phyloP scores from a whole-genome alignment of 345 rosid genomes.

The Combretum micranthum region DNA sequence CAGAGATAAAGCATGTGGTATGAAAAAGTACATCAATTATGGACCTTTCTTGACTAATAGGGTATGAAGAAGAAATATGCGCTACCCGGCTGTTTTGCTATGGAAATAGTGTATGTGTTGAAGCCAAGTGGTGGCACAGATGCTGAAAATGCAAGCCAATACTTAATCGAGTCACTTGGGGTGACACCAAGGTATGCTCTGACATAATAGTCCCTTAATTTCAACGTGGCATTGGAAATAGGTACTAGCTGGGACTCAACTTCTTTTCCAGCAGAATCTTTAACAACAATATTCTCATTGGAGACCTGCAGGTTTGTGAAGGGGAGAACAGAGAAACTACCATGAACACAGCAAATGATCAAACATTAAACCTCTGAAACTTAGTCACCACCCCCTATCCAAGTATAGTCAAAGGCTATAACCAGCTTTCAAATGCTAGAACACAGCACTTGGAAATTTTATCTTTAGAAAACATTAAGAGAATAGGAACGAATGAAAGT shows the following conservation, averaged over 20 bases:
- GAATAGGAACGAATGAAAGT: too few relatives aligned
- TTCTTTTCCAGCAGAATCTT: slow-evolving; percentile 61
- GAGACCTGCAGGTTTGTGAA: slow-evolving; percentile 41
- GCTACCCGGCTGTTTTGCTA: slow-evolving; percentile 57
- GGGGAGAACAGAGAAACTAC: background rate
- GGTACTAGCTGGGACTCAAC: slow-evolving; percentile 80
- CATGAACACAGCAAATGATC: background rate
- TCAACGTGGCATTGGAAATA: slow-evolving; percentile 42
- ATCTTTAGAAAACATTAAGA: too few relatives aligned
- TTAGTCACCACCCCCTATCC: too few relatives aligned
- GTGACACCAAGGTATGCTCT: slow-evolving; percentile 64
- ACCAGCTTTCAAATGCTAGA: too few relatives aligned
- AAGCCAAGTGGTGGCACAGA: slow-evolving; percentile 92
- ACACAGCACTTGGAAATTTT: too few relatives aligned
- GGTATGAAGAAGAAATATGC: slow-evolving; percentile 11
- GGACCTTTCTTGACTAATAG: background rate
- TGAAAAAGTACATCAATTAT: slow-evolving; percentile 3
- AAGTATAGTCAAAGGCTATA: too few relatives aligned
- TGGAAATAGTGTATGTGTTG: slow-evolving; percentile 62
- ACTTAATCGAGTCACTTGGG: slow-evolving; percentile 39
- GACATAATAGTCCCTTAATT: slow-evolving; percentile 47
- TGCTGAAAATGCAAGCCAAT: slow-evolving; percentile 82
- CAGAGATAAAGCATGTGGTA: slow-evolving; percentile 5
- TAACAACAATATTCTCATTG: slow-evolving; percentile 41
- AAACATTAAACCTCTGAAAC: background rate